Base-by-base conservation (phyloP, 192 early-diverging fungal species). In the Gamsiella multidivaricata region DNA sequence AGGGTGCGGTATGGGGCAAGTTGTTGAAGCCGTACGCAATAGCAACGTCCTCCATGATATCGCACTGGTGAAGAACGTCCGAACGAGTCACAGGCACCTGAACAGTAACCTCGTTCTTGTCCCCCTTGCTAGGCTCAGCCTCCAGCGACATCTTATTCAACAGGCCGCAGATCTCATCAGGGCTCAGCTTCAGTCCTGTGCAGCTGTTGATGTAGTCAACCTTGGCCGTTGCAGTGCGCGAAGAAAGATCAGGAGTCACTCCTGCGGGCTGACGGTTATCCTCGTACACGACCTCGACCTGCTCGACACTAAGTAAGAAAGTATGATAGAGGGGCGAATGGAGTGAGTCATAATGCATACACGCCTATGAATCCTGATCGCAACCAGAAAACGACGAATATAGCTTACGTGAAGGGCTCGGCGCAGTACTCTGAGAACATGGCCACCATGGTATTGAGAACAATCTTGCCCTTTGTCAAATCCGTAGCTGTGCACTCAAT, bases 401-500 rank as follows among this genome's bases (percentile, higher is more conserved):
- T 57, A 20, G 85, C 91, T 79, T 84, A 94, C 85, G 94, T 93
- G 84, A 97, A 98, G 34, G 91, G 91, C 70, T 96, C 87, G 29
- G 83, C 82, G 81, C 94, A 96, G 87, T 99, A 95, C 66, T 91
- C 84, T 47, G 95, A 97, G 85, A 96, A 99, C 94, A 97, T 99
- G 47, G 95, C 87, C 57, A 96, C 87, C 61, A 99, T 80, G 46
- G 95, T 97, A 79, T 98, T 97, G 39, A 99, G 87, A 31, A 94
- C 96, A 63, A 94, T 90, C 63, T 94, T 91, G 63, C 91, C 96
- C 88, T 98, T 99, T 71, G 93, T 95, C 67, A 94, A 65, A 82
- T 98, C 97, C 23, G 96, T 98, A 23, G 95, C 98, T 6, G 98
- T 99, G 79, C 92, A 93, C 85, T 99, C 98, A 81, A 99, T 97